phyloP scores from a whole-genome alignment of 2,329 filamentous ascomycete species.

The Xylariaceae sp. region DNA sequence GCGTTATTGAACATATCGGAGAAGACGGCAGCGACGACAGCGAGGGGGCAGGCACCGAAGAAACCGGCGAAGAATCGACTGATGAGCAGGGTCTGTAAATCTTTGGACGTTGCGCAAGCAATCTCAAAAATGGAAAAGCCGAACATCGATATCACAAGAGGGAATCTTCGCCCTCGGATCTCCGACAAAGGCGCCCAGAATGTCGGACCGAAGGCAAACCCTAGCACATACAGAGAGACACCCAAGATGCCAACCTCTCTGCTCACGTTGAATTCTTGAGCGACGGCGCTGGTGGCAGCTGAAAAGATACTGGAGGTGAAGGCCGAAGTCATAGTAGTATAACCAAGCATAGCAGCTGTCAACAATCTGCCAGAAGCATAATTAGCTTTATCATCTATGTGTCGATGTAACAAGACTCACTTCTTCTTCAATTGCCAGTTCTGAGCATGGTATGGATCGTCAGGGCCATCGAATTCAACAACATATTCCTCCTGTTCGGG shows the following conservation, averaged over 20 bases:
- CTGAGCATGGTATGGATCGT: constrained; percentile 80
- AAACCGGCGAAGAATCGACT: constrained; percentile 72
- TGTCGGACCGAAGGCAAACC: constrained; percentile 58
- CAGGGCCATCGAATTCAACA: constrained; percentile 77
- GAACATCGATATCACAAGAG: constrained; percentile 58
- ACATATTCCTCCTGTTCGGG: constrained; percentile 73
- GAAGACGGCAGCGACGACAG: constrained; percentile 67
- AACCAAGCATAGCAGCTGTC: constrained; percentile 66
- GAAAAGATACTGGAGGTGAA: constrained; percentile 77
- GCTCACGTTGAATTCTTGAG: constrained; percentile 55
- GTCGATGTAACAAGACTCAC: constrained; percentile 37
- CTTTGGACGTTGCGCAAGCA: constrained; percentile 60
- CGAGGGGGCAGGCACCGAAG: constrained; percentile 64
- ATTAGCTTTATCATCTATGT: background rate
- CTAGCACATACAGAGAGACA: constrained; percentile 66
- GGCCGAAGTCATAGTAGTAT: constrained; percentile 65
- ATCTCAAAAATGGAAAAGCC: constrained; percentile 67
- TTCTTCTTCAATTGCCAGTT: constrained; percentile 84
- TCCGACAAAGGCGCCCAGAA: constrained; percentile 73
- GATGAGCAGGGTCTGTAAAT: constrained; percentile 65
- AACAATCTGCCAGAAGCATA: constrained; percentile 39
- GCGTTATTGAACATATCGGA: constrained; percentile 67
- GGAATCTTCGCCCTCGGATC: constrained; percentile 61
- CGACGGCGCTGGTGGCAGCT: constrained; percentile 55
- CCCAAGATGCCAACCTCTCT: constrained; percentile 60